phyloP scores from a whole-genome alignment of 2,329 filamentous ascomycete species.

The Aspergillus caelatus region DNA sequence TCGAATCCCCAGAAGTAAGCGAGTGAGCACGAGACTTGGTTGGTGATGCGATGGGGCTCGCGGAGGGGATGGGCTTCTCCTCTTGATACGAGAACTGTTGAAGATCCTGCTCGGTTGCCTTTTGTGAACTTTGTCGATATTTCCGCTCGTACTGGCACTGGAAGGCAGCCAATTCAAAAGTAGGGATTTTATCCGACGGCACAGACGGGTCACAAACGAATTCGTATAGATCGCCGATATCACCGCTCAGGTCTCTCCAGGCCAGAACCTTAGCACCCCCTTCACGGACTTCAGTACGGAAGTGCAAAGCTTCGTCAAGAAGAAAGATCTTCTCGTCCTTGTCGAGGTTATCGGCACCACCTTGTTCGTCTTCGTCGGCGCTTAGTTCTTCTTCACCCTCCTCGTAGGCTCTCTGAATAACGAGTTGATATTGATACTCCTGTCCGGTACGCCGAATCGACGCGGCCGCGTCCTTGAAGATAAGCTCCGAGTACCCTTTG shows the following conservation, averaged over 20 bases:
- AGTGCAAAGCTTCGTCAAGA: conserved; percentile 87
- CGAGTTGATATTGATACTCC: conserved; percentile 96
- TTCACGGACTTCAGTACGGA: conserved; percentile 80
- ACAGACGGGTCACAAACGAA: conserved; percentile 87
- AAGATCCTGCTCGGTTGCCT: conserved; percentile 79
- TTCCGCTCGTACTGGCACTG: conserved; percentile 99
- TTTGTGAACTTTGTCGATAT: conserved; percentile 76
- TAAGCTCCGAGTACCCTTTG: conserved; percentile 97
- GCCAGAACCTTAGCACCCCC: conserved; percentile 84
- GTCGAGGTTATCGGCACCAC: conserved; percentile 75
- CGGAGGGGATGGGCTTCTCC: conserved; percentile 62
- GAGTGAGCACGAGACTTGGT: conserved; percentile 37
- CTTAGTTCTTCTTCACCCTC: conserved; percentile 94
- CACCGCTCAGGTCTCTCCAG: conserved; percentile 93
- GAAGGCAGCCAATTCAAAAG: conserved; percentile 79
- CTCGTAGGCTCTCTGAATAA: conserved; percentile 94
- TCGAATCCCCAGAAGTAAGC: conserved; percentile 44
- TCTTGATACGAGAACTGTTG: conserved; percentile 76
- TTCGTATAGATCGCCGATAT: conserved; percentile 93
- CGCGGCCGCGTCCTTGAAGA: conserved; percentile 95
- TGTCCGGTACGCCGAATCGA: conserved; percentile 91
- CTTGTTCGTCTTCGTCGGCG: conserved; percentile 86
- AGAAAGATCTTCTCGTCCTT: conserved; percentile 97
- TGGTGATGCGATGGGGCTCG: conserved; percentile 59
- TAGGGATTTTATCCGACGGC: conserved; percentile 69